These are phyloP conservation scores for Zasmidium citrigriseum DNA, from an alignment of 2,329 filamentous ascomycete genomes.

Conservation along the genomic window DNA sequence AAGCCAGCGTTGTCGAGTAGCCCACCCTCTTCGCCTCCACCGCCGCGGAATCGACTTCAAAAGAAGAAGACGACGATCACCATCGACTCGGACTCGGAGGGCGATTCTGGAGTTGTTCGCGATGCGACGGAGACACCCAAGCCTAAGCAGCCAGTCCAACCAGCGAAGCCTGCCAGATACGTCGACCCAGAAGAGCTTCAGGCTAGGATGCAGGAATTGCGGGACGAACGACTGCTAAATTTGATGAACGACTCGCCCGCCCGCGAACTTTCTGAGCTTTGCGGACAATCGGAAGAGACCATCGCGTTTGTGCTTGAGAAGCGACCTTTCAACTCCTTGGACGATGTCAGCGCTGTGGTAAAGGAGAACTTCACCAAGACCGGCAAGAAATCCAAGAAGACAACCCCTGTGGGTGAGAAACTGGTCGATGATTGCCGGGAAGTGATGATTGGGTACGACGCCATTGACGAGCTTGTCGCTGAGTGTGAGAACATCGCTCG, in stretches of 20 bases:
- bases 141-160: constrained; percentile 6
- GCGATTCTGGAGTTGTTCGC: constrained; percentile 29
- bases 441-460: constrained; percentile 78
- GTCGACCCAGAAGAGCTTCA: constrained; percentile 4
- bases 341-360: constrained; percentile 66
- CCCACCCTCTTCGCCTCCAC: constrained; percentile 34
- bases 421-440: constrained; percentile 67
- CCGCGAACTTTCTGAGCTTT: constrained; percentile 79
- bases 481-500: constrained; percentile 74
- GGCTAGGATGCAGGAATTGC: constrained; percentile 17
- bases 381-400: constrained; percentile 53
- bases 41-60: constrained; percentile 14
- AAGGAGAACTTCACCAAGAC: constrained; percentile 50
- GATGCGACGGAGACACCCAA: constrained; percentile 27
- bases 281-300: constrained; percentile 69
- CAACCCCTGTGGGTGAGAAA: constrained; percentile 61
- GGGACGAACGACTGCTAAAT: constrained; percentile 59
- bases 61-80: constrained; percentile 18
- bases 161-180: constrained; percentile 5
- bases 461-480: constrained; percentile 78
- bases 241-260: constrained; percentile 81
- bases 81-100: constrained; percentile 49
- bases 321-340: constrained; percentile 71
- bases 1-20: constrained; percentile 40
- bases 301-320: constrained; percentile 70